Conservation (phyloP, 495 filamentous ascomycete genomes). For the Sphaerosporella brunnea region DNA sequence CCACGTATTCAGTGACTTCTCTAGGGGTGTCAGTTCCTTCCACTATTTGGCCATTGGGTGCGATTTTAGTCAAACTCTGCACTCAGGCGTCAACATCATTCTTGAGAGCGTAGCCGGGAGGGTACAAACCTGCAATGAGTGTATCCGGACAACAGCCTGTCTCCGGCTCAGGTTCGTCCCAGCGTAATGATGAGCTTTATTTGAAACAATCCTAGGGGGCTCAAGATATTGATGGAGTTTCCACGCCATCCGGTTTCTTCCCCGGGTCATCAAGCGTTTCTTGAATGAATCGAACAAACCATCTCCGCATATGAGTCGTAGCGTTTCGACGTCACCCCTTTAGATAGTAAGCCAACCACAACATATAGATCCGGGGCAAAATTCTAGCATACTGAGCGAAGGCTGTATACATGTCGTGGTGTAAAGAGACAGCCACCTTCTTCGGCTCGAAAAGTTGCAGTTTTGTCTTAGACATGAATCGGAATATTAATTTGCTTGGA, state of each 20-base stretch:
- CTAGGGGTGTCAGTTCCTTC: constrained; percentile 38
- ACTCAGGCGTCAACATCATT: too few relatives aligned
- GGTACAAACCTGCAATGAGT: constrained; percentile 44
- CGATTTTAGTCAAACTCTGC: constrained; percentile 32
- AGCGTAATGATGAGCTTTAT: constrained; percentile 27
- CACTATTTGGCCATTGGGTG: constrained; percentile 25
- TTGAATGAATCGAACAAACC: constrained; percentile 41
- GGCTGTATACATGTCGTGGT: constrained; percentile 51
- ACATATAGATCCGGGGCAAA: neutral
- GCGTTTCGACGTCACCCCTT: constrained; percentile 39
- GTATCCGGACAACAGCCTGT: constrained; percentile 58
- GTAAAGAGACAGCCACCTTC: constrained; percentile 37
- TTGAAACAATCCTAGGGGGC: constrained; percentile 42
- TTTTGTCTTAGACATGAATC: constrained; percentile 31
- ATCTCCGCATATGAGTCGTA: constrained; percentile 42
- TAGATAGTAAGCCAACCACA: neutral
- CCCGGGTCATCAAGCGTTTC: constrained; percentile 38
- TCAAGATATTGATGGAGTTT: constrained; percentile 44
- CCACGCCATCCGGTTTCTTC: constrained; percentile 41
- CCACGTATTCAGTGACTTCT: constrained; percentile 59
- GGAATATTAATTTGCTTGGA: constrained; percentile 26
- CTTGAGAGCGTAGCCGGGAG: too few relatives aligned
- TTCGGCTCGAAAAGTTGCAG: constrained; percentile 27
- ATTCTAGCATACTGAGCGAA: constrained; percentile 45
- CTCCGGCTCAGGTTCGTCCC: constrained; percentile 33